Evolutionary conservation across 805 yeast species (phyloP).

Genomic region (Lachancea thermotolerans): DNA sequence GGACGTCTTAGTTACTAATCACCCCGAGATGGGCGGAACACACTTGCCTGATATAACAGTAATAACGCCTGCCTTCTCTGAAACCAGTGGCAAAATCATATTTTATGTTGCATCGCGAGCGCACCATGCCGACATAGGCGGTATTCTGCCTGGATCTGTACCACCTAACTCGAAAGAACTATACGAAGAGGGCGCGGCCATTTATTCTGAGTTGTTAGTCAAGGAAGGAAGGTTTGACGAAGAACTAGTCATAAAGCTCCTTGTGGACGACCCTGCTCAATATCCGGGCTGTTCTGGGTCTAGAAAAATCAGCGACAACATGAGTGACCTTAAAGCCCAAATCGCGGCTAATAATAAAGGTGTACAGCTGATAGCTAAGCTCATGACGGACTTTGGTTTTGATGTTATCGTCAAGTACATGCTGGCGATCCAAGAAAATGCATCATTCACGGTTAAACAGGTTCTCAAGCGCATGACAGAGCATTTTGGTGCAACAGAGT

Average conservation of each 20-base stretch:
- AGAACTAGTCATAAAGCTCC: constrained; percentile 51
- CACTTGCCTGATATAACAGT: constrained; percentile 90
- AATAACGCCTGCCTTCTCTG: constrained; percentile 79
- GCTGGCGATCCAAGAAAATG: constrained; percentile 76
- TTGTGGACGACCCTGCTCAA: constrained; percentile 69
- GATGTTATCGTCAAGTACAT: constrained; percentile 61
- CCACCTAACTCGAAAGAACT: constrained; percentile 84
- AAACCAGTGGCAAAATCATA: constrained; percentile 43
- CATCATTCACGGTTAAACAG: constrained; percentile 60
- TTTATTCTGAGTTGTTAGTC: constrained; percentile 70
- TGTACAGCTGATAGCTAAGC: constrained; percentile 50
- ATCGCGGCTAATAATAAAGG: constrained; percentile 88
- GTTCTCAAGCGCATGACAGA: constrained; percentile 41
- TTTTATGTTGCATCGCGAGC: constrained; percentile 93
- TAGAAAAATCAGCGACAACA: constrained; percentile 72
- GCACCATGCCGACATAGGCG: constrained; percentile 96
- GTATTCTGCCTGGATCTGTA: constrained; percentile 87
- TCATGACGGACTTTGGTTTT: constrained; percentile 58
- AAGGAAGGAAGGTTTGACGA: constrained; percentile 69
- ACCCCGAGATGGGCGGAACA: constrained; percentile 80
- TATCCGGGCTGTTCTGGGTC: constrained; percentile 88
- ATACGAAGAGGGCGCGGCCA: constrained; percentile 88
- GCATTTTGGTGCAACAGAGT: constrained; percentile 34
- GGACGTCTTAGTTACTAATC: constrained; percentile 71
- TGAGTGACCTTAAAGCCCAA: constrained; percentile 80